A percentile compares a stretch with the other conserved stretches of the same genome.
Conservation (phyloP, 208 protist genomes). For the Leishmania gerbilli region DNA sequence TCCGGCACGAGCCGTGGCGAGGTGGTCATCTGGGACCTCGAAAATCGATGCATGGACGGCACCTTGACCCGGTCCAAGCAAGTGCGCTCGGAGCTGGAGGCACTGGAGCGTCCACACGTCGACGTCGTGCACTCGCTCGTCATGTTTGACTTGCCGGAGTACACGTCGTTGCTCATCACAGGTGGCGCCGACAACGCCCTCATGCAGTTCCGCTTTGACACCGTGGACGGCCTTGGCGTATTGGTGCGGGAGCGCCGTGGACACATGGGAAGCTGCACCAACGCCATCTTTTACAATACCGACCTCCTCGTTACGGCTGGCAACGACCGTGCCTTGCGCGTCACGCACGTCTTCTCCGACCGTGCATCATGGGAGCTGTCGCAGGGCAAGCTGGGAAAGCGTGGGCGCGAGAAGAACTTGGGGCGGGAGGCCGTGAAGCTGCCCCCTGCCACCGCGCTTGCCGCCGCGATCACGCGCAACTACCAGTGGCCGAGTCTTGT, state of each 20-base stretch:
- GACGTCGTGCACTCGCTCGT: slow-evolving; percentile 76
- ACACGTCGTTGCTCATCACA: slow-evolving; percentile 66
- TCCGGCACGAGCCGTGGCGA: slow-evolving; percentile 79
- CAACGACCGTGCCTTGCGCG: slow-evolving; percentile 74
- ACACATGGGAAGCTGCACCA: slow-evolving; percentile 82
- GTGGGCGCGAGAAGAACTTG: slow-evolving; percentile 58
- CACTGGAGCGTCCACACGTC: slow-evolving; percentile 71
- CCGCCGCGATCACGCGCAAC: slow-evolving; percentile 68
- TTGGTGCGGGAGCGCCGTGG: slow-evolving; percentile 87
- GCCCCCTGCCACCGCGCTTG: slow-evolving; percentile 67
- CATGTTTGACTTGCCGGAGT: slow-evolving; percentile 45
- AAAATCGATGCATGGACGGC: slow-evolving; percentile 81
- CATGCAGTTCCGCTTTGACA: slow-evolving; percentile 92
- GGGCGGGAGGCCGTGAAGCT: slow-evolving; percentile 72
- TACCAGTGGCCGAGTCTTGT: slow-evolving; percentile 89
- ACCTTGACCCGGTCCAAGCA: slow-evolving; percentile 80
- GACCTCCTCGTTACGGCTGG: slow-evolving; percentile 85
- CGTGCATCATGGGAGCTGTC: slow-evolving; percentile 90
- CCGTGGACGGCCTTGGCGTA: slow-evolving; percentile 76
- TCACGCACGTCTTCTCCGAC: slow-evolving; percentile 91
- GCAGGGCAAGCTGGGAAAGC: slow-evolving; percentile 83
- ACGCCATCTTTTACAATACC: slow-evolving; percentile 82
- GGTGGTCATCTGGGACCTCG: slow-evolving; percentile 86
- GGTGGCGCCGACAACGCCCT: slow-evolving; percentile 89
- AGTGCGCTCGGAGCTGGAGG: slow-evolving; percentile 67